phyloP scores from a whole-genome alignment of 2,329 filamentous ascomycete genomes.

The Fusarium piperis region DNA sequence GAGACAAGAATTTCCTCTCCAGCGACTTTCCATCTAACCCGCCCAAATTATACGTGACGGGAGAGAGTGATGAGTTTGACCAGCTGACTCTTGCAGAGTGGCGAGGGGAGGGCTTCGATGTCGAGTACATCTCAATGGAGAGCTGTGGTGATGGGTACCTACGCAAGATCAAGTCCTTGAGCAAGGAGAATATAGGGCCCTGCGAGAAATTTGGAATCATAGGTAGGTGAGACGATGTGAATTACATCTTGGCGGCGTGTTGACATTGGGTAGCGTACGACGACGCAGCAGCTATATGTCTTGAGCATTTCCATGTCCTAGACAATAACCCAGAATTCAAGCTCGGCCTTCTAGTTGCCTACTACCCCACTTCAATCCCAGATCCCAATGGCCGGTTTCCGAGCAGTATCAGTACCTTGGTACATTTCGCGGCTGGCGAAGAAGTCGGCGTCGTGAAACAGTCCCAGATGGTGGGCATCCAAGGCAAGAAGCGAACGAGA shows the following conservation, averaged over 20 bases:
- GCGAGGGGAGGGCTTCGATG: conserved; percentile 55
- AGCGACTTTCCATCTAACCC: conserved; percentile 49
- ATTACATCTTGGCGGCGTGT: not conserved
- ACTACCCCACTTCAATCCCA: conserved; percentile 56
- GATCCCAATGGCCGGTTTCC: conserved; percentile 55
- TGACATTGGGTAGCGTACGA: conserved; percentile 49
- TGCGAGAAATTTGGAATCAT: conserved; percentile 57
- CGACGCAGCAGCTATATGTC: conserved; percentile 54
- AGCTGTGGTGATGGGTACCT: conserved; percentile 47
- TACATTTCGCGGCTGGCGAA: conserved; percentile 51
- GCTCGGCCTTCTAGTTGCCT: conserved; percentile 55
- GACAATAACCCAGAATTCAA: conserved; percentile 57
- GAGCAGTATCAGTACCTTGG: conserved; percentile 50
- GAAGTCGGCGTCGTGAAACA: conserved; percentile 54
- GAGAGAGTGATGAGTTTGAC: conserved; percentile 56
- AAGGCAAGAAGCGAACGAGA: conserved; percentile 53
- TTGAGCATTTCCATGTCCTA: conserved; percentile 56
- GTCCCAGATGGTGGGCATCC: conserved; percentile 56
- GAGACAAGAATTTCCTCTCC: conserved; percentile 55
- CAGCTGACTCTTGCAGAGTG: conserved; percentile 49
- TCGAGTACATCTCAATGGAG: conserved; percentile 55
- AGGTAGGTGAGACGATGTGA: conserved; percentile 40
- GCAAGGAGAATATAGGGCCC: conserved; percentile 47
- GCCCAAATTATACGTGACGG: conserved; percentile 55
- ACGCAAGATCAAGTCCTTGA: conserved; percentile 47